A percentile compares a stretch with the other conserved stretches of the same genome.
Conservation (phyloP, 2,329 filamentous ascomycete genomes). For the Ophiostoma himal-ulmi region DNA sequence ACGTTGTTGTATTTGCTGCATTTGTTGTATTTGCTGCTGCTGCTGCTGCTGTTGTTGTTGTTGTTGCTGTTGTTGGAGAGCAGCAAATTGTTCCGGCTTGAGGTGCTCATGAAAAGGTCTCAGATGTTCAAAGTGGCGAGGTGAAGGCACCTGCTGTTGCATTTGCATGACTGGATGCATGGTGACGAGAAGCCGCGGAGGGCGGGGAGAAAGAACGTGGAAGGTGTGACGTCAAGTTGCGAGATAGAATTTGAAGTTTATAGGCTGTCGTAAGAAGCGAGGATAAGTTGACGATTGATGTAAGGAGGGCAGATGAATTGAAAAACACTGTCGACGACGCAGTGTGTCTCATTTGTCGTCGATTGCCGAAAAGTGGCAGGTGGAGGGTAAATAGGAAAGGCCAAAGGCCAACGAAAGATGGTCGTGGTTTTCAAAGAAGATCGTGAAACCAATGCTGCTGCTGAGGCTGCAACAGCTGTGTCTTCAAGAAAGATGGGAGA, state of each 20-base stretch:
- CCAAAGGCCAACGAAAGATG: not conserved
- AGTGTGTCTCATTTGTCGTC: not conserved
- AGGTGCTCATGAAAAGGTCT: conserved; percentile 31
- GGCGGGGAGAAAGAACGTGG: conserved; percentile 12
- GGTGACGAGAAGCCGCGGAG: conserved; percentile 15
- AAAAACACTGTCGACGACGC: not conserved
- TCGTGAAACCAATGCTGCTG: not conserved
- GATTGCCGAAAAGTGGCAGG: not conserved
- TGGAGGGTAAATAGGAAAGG: not conserved
- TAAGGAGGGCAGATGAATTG: not conserved
- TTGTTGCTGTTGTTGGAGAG: conserved; percentile 25
- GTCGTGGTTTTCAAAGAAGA: not conserved
- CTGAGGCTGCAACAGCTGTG: not conserved
- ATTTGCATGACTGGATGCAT: conserved; percentile 47
- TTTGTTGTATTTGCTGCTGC: conserved; percentile 25
- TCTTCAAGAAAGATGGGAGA: not conserved
- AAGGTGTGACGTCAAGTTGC: not conserved
- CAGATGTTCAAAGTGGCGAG: conserved; percentile 37
- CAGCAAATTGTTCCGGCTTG: conserved; percentile 30
- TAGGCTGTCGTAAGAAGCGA: not conserved
- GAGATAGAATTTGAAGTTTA: not conserved
- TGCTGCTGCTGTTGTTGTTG: conserved; percentile 19
- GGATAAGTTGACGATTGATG: not conserved
- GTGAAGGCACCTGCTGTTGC: conserved; percentile 45
- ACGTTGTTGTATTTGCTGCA: conserved; percentile 22